Percentiles rank a stretch among this genome's conserved stretches.
Evolutionary conservation across 768 basidiomycete species (phyloP).

Genomic region (Kwoniella newhampshirensis): DNA sequence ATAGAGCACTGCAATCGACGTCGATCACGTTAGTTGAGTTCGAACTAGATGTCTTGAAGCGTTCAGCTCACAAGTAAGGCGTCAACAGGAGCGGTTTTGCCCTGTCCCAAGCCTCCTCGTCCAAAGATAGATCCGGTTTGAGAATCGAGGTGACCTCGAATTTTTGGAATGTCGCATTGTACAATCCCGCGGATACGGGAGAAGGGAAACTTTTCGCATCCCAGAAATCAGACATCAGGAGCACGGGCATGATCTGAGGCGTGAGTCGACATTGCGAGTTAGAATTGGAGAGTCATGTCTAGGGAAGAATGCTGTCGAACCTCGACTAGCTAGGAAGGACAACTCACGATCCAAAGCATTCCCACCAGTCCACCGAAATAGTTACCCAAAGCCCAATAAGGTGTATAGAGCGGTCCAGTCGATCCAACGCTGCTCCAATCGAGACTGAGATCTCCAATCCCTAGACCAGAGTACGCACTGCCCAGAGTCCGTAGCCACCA

Average conservation of each 20-base stretch:
- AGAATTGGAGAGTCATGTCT: neutral
- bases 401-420: slow-evolving; percentile 52
- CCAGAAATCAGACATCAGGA: slow-evolving; percentile 51
- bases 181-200: slow-evolving; percentile 48
- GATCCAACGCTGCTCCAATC: slow-evolving; percentile 53
- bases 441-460: slow-evolving; percentile 50
- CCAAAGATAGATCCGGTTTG: slow-evolving; percentile 49
- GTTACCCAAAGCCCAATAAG: slow-evolving; percentile 51
- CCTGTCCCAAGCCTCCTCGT: slow-evolving; percentile 50
- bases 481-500: slow-evolving; percentile 49
- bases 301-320: neutral
- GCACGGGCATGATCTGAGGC: slow-evolving; percentile 39
- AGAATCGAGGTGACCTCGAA: slow-evolving; percentile 53
- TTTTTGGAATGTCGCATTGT: slow-evolving; percentile 47
- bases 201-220: slow-evolving; percentile 48
- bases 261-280: neutral
- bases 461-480: slow-evolving; percentile 51
- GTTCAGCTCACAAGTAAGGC: slow-evolving; percentile 50
- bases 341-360: slow-evolving; percentile 51
- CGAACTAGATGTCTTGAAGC: neutral
- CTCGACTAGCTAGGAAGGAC: neutral
- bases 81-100: slow-evolving; percentile 50
- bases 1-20: slow-evolving; percentile 37
- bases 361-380: slow-evolving; percentile 51
- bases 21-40: neutral